Evolutionary conservation across 345 rosid species (phyloP).

Genomic region (Populus alba): DNA sequence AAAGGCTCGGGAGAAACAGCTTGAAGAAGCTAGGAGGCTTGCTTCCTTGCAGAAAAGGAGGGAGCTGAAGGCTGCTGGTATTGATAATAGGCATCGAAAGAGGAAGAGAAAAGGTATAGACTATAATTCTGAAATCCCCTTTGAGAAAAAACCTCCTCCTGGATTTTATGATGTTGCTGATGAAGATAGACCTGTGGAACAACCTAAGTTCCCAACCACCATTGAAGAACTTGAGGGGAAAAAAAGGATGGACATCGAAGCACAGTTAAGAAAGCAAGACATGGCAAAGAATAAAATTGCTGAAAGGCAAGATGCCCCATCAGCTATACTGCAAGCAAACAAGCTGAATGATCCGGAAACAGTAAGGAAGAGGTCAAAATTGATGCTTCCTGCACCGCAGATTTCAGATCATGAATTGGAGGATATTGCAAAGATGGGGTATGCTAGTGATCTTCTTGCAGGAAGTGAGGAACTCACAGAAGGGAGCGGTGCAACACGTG

Average conservation of each 20-base stretch:
- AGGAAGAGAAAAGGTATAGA: conserved; percentile 95
- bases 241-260: conserved; percentile 83
- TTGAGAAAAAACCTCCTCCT: conserved; percentile 94
- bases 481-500: conserved; percentile 92
- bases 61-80: conserved; percentile 98
- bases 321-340: conserved; percentile 93
- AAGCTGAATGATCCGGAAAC: conserved; percentile 94
- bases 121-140: conserved; percentile 95
- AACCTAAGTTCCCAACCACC: conserved; percentile 78
- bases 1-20: conserved; percentile 98
- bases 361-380: conserved; percentile 90
- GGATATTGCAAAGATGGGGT: conserved; percentile 98
- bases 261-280: conserved; percentile 85
- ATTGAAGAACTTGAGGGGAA: conserved; percentile 95
- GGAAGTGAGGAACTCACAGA: conserved; percentile 81
- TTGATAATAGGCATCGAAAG: conserved; percentile 69
- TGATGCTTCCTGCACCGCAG: conserved; percentile 98
- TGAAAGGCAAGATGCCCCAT: conserved; percentile 91
- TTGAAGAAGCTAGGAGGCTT: conserved; percentile 98
- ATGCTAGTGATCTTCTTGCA: conserved; percentile 81
- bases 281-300: conserved; percentile 83
- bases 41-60: conserved; percentile 97
- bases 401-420: conserved; percentile 92
- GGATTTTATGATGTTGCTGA: conserved; percentile 86
- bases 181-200: conserved; percentile 86